Percentiles rank a stretch among this genome's conserved stretches.
These are phyloP conservation scores for Pseudogymnoascus verrucosus DNA, from an alignment of 2,329 filamentous ascomycete species.

Conservation along the genomic window DNA sequence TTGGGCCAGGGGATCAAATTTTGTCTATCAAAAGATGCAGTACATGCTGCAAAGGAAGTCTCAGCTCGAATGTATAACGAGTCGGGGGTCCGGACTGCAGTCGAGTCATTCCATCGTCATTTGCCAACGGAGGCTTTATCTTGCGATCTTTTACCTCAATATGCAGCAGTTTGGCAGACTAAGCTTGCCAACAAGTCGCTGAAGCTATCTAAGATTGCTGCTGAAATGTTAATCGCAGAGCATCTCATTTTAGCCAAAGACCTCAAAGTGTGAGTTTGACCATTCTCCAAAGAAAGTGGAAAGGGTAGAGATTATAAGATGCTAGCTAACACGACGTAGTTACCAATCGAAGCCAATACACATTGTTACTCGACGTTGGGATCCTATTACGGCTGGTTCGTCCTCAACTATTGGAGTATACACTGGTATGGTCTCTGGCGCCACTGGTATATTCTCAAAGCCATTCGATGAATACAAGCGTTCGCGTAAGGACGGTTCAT, in stretches of 20 bases:
- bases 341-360: constrained; percentile 31
- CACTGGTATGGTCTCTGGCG: constrained; percentile 7
- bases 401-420: constrained; percentile 16
- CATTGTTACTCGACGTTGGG: constrained; percentile 29
- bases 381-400: constrained; percentile 22
- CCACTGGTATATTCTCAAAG: constrained; percentile 13
- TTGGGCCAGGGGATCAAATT: constrained; percentile 31
- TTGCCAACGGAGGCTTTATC: constrained; percentile 29
- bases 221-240: constrained; percentile 43
- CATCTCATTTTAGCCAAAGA: constrained; percentile 43
- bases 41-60: constrained; percentile 27
- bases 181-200: constrained; percentile 32
- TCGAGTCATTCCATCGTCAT: constrained; percentile 33
- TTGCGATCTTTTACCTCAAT: constrained; percentile 34
- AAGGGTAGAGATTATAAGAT: constrained; percentile 33
- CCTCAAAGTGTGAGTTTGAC: constrained; percentile 32
- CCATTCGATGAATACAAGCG: constrained; percentile 1
- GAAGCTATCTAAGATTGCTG: constrained; percentile 43
- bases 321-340: constrained; percentile 33
- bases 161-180: constrained; percentile 44
- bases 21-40: constrained; percentile 27
- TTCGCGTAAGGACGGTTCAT: background rate
- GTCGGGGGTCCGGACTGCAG: constrained; percentile 32
- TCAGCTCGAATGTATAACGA: constrained; percentile 30
- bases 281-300: constrained; percentile 39